phyloP scores from a whole-genome alignment of 192 early-diverging fungal species.

The Oehlia diaphana region DNA sequence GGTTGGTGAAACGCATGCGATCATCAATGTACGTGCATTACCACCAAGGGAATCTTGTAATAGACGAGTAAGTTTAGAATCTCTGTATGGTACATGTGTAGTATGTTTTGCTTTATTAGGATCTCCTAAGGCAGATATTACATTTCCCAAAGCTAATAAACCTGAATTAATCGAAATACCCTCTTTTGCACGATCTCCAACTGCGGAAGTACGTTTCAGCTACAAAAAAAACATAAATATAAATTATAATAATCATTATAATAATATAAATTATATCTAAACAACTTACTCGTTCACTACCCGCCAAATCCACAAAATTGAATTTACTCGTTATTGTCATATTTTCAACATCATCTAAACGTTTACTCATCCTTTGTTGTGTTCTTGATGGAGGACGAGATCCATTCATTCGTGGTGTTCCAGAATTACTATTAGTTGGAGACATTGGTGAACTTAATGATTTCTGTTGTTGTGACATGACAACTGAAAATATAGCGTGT shows the following conservation, averaged over 20 bases:
- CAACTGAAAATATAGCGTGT: constrained; percentile 96
- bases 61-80: constrained; percentile 94
- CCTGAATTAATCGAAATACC: constrained; percentile 98
- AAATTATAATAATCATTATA: too few relatives aligned
- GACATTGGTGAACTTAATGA: constrained; percentile 33
- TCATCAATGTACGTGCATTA: constrained; percentile 90
- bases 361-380: constrained; percentile 8
- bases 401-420: constrained; percentile 24
- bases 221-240: constrained; percentile 4
- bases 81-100: constrained; percentile 91
- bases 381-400: constrained; percentile 12
- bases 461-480: constrained; percentile 75
- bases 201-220: constrained; percentile 90
- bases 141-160: constrained; percentile 94
- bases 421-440: constrained; percentile 13
- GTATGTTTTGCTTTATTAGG: constrained; percentile 49
- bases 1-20: constrained; percentile 90
- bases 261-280: too few relatives aligned
- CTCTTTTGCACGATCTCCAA: constrained; percentile 90
- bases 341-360: constrained; percentile 51
- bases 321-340: constrained; percentile 82
- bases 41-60: constrained; percentile 96
- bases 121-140: constrained; percentile 94
- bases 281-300: constrained; percentile 73
- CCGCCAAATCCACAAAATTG: constrained; percentile 98